phyloP scores from a whole-genome alignment of 306 rosid genomes.

The Arachis stenosperma region DNA sequence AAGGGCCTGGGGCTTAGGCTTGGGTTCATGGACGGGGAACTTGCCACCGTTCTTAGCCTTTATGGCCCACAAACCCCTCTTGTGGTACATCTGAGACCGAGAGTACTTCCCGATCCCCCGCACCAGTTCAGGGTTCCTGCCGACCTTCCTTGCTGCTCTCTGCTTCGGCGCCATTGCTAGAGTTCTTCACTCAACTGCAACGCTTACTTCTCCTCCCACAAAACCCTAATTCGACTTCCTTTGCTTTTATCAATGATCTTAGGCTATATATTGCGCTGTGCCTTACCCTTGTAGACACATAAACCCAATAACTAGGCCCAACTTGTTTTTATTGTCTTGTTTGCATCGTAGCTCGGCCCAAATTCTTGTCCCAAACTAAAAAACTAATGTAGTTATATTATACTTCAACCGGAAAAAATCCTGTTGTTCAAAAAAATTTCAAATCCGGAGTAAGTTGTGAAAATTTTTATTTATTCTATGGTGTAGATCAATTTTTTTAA shows the following conservation, averaged over 20 bases:
- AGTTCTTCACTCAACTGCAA: not conserved
- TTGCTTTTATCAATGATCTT: not conserved
- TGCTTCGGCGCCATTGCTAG: slow-evolving; percentile 59
- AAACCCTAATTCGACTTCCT: slow-evolving; percentile 23
- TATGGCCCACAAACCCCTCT: slow-evolving; percentile 74
- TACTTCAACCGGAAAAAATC: too few relatives aligned
- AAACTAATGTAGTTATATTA: too few relatives aligned
- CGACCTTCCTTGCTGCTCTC: slow-evolving; percentile 36
- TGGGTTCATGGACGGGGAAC: slow-evolving; percentile 61
- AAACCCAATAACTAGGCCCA: too few relatives aligned
- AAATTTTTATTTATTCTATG: too few relatives aligned
- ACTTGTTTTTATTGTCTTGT: too few relatives aligned
- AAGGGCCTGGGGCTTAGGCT: slow-evolving; percentile 45
- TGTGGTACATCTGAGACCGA: slow-evolving; percentile 64
- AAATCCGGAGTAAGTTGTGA: too few relatives aligned
- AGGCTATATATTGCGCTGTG: not conserved
- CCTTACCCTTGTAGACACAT: not conserved
- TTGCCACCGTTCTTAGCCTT: slow-evolving; percentile 70
- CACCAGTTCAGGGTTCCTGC: slow-evolving; percentile 65
- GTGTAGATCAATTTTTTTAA: too few relatives aligned
- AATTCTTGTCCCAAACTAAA: too few relatives aligned
- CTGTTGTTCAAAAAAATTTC: too few relatives aligned
- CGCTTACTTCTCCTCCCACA: not conserved
- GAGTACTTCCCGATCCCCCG: slow-evolving; percentile 67
- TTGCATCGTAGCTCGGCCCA: too few relatives aligned